Conservation (phyloP, 768 basidiomycete genomes). For the Rubroboletus pulcherrimus region DNA sequence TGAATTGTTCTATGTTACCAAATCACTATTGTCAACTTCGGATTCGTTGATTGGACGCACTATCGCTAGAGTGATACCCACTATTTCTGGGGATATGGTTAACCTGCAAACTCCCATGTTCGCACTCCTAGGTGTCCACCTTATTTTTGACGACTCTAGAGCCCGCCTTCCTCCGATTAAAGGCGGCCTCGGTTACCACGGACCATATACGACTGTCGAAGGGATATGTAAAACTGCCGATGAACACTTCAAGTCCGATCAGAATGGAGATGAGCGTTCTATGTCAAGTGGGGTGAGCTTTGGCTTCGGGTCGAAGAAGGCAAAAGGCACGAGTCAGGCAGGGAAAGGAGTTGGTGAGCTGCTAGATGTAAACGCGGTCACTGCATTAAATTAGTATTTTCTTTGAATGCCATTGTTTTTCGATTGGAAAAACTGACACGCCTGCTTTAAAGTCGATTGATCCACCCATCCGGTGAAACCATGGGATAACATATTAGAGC, state of each 20-base stretch:
- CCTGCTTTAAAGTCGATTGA: not conserved
- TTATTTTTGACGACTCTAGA: conserved; percentile 65
- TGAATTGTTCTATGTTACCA: conserved; percentile 51
- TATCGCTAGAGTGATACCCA: conserved; percentile 41
- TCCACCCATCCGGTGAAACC: not conserved
- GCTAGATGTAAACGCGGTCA: conserved; percentile 14
- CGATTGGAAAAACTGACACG: not conserved
- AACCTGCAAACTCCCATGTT: conserved; percentile 61
- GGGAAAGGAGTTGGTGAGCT: conserved; percentile 26
- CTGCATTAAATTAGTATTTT: conserved; percentile 17
- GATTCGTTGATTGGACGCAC: conserved; percentile 25
- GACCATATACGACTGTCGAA: conserved; percentile 55
- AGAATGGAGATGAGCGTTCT: conserved; percentile 38
- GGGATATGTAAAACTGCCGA: conserved; percentile 55
- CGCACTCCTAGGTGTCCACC: conserved; percentile 47
- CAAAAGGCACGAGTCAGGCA: conserved; percentile 27
- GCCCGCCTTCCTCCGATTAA: conserved; percentile 50
- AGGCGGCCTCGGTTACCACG: conserved; percentile 62
- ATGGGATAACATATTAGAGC: not conserved
- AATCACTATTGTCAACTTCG: conserved; percentile 37
- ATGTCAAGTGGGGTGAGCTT: conserved; percentile 45
- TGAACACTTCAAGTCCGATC: conserved; percentile 40
- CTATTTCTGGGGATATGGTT: conserved; percentile 45
- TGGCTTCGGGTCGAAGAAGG: conserved; percentile 31
- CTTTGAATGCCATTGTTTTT: not conserved